phyloP scores from a whole-genome alignment of 352 stramenopile genomes.

The Saprolegnia parasitica region DNA sequence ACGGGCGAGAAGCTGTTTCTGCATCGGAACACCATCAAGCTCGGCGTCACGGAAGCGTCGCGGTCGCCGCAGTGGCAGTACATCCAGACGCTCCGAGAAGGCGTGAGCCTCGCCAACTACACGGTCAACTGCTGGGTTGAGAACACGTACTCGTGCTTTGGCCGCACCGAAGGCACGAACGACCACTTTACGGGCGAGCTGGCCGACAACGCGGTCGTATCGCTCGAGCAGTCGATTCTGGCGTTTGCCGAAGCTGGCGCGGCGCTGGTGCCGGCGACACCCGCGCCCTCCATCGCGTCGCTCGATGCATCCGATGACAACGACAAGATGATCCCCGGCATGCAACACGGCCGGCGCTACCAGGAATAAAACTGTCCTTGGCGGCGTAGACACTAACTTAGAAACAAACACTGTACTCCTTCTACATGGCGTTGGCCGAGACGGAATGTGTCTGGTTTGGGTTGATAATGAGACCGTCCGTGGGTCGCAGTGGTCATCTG shows the following conservation, averaged over 20 bases:
- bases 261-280: neutral
- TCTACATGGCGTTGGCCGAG: no score
- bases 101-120: neutral
- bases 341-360: neutral
- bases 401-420: no score
- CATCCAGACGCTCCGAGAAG: neutral
- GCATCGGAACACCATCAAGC: slow-evolving; percentile 69
- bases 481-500: no score
- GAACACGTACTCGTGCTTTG: slow-evolving; percentile 11
- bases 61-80: slow-evolving; percentile 8
- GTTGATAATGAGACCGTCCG: no score
- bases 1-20: slow-evolving; percentile 56
- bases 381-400: neutral
- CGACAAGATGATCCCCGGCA: neutral
- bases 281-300: neutral
- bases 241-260: neutral
- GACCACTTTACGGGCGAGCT: neutral
- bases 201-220: neutral
- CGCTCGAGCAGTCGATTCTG: neutral
- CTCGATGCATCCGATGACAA: neutral
- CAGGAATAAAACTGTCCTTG: neutral
- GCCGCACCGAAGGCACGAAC: neutral
- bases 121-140: slow-evolving; percentile 1
- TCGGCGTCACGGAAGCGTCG: slow-evolving; percentile 25
- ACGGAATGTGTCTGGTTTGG: no score